Percentiles rank a stretch among this genome's conserved stretches.
Conservation (phyloP, 176 grass and related monocot species). For the Triticum dicoccoides region DNA sequence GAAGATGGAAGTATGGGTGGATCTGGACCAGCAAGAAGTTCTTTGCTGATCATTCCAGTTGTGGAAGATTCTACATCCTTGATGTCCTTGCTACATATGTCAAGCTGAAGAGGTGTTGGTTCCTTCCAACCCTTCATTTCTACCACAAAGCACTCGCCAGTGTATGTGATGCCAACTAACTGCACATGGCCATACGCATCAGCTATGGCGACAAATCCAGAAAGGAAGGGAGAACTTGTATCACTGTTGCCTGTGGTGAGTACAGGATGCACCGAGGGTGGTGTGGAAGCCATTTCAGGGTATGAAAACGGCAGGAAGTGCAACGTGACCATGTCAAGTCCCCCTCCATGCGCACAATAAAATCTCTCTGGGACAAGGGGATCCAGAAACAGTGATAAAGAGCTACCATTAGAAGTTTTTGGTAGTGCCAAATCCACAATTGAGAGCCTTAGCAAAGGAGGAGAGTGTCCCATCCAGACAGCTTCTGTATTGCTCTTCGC, state of each 20-base stretch:
- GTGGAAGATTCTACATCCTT: slow-evolving; percentile 45
- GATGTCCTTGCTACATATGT: slow-evolving; percentile 41
- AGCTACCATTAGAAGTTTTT: slow-evolving; percentile 37
- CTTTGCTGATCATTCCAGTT: slow-evolving; percentile 72
- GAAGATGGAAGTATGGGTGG: slow-evolving; percentile 59
- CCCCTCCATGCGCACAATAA: slow-evolving; percentile 94
- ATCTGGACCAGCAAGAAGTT: slow-evolving; percentile 72
- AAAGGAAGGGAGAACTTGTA: slow-evolving; percentile 51
- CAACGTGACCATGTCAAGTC: slow-evolving; percentile 71
- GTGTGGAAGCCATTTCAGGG: slow-evolving; percentile 57
- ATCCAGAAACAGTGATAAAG: slow-evolving; percentile 73
- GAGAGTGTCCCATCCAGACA: slow-evolving; percentile 46
- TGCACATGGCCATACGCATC: slow-evolving; percentile 81
- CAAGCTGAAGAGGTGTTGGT: slow-evolving; percentile 52
- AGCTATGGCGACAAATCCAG: slow-evolving; percentile 71
- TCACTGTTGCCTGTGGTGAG: slow-evolving; percentile 54
- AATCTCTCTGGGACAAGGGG: slow-evolving; percentile 80
- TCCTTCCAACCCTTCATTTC: slow-evolving; percentile 94
- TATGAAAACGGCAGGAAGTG: slow-evolving; percentile 86
- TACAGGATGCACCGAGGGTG: slow-evolving; percentile 79
- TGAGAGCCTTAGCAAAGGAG: slow-evolving; percentile 82
- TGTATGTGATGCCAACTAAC: slow-evolving; percentile 63
- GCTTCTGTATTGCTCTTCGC: slow-evolving; percentile 41
- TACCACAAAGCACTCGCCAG: slow-evolving; percentile 79
- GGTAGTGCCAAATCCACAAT: slow-evolving; percentile 79